Evolutionary conservation across 2,329 filamentous ascomycete species (phyloP).

Genomic region (Pseudogymnoascus sp.): DNA sequence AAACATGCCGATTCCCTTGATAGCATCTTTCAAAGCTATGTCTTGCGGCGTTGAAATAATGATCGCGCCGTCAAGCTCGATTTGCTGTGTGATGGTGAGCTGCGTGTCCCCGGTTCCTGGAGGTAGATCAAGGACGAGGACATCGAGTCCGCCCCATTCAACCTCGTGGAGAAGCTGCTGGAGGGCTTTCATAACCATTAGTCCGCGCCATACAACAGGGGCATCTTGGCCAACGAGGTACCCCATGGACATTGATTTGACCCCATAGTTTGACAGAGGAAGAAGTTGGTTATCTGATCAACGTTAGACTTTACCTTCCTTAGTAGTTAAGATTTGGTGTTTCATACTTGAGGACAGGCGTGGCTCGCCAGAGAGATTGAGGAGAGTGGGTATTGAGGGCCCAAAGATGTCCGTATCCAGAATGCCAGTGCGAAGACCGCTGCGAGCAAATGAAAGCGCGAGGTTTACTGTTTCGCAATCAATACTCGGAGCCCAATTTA

Average conservation of each 20-base stretch:
- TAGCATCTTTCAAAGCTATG: constrained; percentile 82
- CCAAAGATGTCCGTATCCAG: constrained; percentile 96
- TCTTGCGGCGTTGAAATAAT: constrained; percentile 93
- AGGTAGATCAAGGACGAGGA: constrained; percentile 84
- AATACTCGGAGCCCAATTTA: neutral
- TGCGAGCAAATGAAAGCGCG: constrained; percentile 75
- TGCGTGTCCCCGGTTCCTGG: constrained; percentile 95
- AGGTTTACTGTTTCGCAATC: constrained; percentile 58
- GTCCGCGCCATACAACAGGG: constrained; percentile 87
- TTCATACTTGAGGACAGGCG: constrained; percentile 62
- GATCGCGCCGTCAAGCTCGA: constrained; percentile 77
- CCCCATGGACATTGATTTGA: constrained; percentile 99
- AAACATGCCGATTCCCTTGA: constrained; percentile 91
- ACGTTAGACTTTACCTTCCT: constrained; percentile 21
- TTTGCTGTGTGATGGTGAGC: constrained; percentile 91
- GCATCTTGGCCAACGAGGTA: constrained; percentile 75
- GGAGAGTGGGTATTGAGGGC: constrained; percentile 83
- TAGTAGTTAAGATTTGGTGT: neutral
- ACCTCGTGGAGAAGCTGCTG: constrained; percentile 94
- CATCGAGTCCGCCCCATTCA: constrained; percentile 82
- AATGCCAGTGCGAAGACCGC: constrained; percentile 76
- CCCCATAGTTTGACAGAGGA: constrained; percentile 85
- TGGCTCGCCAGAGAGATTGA: constrained; percentile 75
- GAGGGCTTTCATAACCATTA: constrained; percentile 97
- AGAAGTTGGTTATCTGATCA: constrained; percentile 66